Conservation (phyloP, 768 basidiomycete species). For the Mycena indigotica region DNA sequence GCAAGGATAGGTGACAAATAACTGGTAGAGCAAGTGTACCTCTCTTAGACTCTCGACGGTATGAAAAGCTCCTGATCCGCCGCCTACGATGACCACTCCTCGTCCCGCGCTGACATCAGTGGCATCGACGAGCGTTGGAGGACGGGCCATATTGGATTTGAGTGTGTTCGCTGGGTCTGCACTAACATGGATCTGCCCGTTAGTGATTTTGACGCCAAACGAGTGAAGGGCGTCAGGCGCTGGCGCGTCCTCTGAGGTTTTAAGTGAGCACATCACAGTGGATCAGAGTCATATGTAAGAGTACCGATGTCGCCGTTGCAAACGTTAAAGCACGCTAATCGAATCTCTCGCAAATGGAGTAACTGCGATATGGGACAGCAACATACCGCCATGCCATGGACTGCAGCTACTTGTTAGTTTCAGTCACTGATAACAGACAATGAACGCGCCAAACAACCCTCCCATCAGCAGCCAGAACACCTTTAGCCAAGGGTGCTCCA, state of each 20-base stretch:
- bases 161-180: slow-evolving; percentile 63
- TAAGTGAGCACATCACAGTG: slow-evolving; percentile 17
- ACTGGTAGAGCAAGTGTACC: too few relatives aligned
- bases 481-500: slow-evolving; percentile 84
- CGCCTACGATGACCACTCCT: slow-evolving; percentile 83
- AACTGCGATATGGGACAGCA: neutral
- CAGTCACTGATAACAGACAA: neutral
- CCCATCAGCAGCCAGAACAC: slow-evolving; percentile 77
- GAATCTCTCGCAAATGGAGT: neutral
- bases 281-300: neutral
- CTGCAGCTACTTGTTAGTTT: slow-evolving; percentile 34
- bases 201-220: slow-evolving; percentile 65
- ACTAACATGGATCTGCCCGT: slow-evolving; percentile 79
- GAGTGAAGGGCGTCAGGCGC: slow-evolving; percentile 79
- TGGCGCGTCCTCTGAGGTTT: slow-evolving; percentile 77
- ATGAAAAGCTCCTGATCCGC: slow-evolving; percentile 78
- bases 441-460: slow-evolving; percentile 70
- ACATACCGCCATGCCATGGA: slow-evolving; percentile 85
- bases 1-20: neutral
- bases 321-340: slow-evolving; percentile 81
- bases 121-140: slow-evolving; percentile 52
- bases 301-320: slow-evolving; percentile 81
- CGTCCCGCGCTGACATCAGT: slow-evolving; percentile 49
- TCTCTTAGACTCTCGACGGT: slow-evolving; percentile 81
- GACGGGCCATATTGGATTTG: slow-evolving; percentile 67